These are phyloP conservation scores for Hericium coralloides DNA, from an alignment of 768 basidiomycete genomes.

Conservation along the genomic window DNA sequence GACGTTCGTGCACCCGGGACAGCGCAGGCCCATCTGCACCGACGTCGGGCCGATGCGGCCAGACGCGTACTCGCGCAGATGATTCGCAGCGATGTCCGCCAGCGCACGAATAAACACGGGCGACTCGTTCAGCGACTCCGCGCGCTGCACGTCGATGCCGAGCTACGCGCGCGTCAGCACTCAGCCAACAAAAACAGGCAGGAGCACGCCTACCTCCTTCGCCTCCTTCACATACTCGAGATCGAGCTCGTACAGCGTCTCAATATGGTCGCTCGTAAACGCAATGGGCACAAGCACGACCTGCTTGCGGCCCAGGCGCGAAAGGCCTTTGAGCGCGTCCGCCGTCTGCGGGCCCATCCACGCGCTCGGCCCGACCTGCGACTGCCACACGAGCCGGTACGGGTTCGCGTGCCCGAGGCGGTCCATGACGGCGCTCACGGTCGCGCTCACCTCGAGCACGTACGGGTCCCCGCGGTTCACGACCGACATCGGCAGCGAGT, in stretches of 20 bases:
- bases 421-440: slow-evolving; percentile 91
- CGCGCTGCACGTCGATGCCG: slow-evolving; percentile 83
- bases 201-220: slow-evolving; percentile 54
- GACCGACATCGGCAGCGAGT: slow-evolving; percentile 95
- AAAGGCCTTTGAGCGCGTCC: slow-evolving; percentile 83
- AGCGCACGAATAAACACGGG: slow-evolving; percentile 93
- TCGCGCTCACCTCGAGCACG: slow-evolving; percentile 87
- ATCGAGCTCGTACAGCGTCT: slow-evolving; percentile 95
- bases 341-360: slow-evolving; percentile 98
- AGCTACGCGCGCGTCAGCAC: slow-evolving; percentile 38
- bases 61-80: slow-evolving; percentile 54
- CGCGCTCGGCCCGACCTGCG: slow-evolving; percentile 91
- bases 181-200: neutral
- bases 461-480: slow-evolving; percentile 99
- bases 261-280: slow-evolving; percentile 98
- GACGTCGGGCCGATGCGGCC: slow-evolving; percentile 57
- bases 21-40: slow-evolving; percentile 76
- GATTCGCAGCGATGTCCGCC: slow-evolving; percentile 81
- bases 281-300: slow-evolving; percentile 89
- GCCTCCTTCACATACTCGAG: slow-evolving; percentile 90
- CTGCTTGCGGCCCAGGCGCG: slow-evolving; percentile 66
- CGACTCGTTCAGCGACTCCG: slow-evolving; percentile 89
- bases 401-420: slow-evolving; percentile 73
- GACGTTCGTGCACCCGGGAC: slow-evolving; percentile 88
- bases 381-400: slow-evolving; percentile 95